These are phyloP conservation scores for Cladophialophora chaetospira DNA, from an alignment of 2,329 filamentous ascomycete species.

Conservation along the genomic window DNA sequence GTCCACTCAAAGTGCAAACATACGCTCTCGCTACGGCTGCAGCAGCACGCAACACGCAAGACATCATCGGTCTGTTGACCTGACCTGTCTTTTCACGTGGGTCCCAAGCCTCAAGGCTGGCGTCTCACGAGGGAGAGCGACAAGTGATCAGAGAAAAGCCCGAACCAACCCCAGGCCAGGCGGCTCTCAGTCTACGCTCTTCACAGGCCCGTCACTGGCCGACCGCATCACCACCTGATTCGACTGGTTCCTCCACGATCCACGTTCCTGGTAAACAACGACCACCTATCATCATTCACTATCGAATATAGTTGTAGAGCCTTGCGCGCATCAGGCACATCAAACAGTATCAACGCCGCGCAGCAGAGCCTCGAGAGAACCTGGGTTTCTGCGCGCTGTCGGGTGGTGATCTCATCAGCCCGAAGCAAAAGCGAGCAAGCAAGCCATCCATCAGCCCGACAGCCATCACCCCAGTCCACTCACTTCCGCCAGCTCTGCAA, in stretches of 20 bases:
- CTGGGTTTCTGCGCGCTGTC: slow-evolving; percentile 3
- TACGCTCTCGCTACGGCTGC: slow-evolving; percentile 10
- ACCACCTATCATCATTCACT: slow-evolving; percentile 24
- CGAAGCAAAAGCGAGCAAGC: slow-evolving; percentile 11
- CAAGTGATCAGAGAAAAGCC: slow-evolving; percentile 7
- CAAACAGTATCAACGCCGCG: background rate
- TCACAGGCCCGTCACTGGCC: slow-evolving; percentile 2
- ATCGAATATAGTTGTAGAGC: slow-evolving; percentile 16
- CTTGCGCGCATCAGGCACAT: slow-evolving; percentile 14
- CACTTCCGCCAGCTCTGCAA: slow-evolving; percentile 14
- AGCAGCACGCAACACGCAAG: slow-evolving; percentile 15
- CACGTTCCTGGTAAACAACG: slow-evolving; percentile 28
- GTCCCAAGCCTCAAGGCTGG: background rate
- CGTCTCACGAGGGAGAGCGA: background rate
- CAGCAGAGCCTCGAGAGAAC: background rate
- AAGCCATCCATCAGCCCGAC: slow-evolving; percentile 18
- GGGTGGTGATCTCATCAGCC: slow-evolving; percentile 24
- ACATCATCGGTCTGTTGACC: slow-evolving; percentile 6
- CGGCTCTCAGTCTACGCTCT: slow-evolving; percentile 12
- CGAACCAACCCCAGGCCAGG: slow-evolving; percentile 16
- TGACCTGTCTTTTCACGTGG: slow-evolving; percentile 20
- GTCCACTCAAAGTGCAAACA: slow-evolving; percentile 19
- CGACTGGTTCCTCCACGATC: slow-evolving; percentile 25
- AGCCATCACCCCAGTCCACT: slow-evolving; percentile 14
- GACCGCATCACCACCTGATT: slow-evolving; percentile 24